phyloP scores from a whole-genome alignment of 2,329 filamentous ascomycete genomes.

The Aspergillus arachidicola region DNA sequence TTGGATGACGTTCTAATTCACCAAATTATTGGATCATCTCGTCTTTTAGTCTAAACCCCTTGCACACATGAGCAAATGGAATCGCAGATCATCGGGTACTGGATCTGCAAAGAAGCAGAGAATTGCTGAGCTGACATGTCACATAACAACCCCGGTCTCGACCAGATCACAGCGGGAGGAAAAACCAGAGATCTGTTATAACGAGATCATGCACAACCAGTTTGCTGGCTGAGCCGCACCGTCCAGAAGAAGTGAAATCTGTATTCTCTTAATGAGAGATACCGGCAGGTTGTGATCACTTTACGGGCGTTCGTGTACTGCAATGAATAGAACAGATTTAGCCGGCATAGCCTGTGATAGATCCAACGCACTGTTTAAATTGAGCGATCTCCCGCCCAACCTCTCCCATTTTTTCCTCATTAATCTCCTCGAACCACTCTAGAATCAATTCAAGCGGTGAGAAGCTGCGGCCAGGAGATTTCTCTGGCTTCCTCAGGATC shows the following conservation, averaged over 20 bases:
- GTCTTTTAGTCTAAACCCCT: background rate
- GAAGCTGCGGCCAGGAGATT: background rate
- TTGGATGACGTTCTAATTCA: background rate
- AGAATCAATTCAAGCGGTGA: background rate
- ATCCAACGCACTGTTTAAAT: background rate
- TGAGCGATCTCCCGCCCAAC: background rate
- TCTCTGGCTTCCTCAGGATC: background rate
- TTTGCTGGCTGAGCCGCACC: background rate
- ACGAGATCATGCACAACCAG: background rate
- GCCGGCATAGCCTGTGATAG: background rate
- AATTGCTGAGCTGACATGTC: background rate
- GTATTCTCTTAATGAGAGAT: background rate
- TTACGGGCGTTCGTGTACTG: background rate
- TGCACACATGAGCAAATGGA: background rate
- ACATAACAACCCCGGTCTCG: background rate
- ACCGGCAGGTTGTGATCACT: background rate
- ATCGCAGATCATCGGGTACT: background rate
- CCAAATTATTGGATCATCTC: background rate
- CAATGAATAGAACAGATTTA: background rate
- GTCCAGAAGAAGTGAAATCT: background rate
- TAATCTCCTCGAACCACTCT: background rate
- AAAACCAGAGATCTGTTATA: background rate
- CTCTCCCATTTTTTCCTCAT: background rate
- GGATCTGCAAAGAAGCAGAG: background rate
- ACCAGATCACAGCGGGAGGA: background rate